Conservation (phyloP, 2,329 filamentous ascomycete species). For the Ceratocystis cacaofunesta region DNA sequence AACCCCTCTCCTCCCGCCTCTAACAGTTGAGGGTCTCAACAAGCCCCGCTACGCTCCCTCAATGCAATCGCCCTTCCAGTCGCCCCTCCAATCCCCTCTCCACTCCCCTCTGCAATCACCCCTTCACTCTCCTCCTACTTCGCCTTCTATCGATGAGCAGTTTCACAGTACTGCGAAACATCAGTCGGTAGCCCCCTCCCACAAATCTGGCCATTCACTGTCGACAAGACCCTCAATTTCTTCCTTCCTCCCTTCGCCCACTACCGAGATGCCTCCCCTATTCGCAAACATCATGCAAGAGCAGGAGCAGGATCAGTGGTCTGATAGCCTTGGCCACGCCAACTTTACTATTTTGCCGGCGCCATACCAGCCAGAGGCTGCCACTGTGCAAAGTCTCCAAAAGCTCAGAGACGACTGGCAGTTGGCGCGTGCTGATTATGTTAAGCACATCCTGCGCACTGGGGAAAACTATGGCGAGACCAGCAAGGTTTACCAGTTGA, state of each 20-base stretch:
- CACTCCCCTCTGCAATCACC: conserved; percentile 55
- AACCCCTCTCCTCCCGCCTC: conserved; percentile 72
- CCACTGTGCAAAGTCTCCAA: conserved; percentile 42
- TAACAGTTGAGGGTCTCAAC: conserved; percentile 41
- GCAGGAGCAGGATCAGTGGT: conserved; percentile 61
- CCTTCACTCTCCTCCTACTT: conserved; percentile 57
- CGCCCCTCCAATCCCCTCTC: conserved; percentile 24
- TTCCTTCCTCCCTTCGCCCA: conserved; percentile 51
- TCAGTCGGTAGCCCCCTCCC: conserved; percentile 26
- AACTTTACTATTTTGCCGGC: conserved; percentile 80
- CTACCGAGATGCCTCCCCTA: conserved; percentile 41
- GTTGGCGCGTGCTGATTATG: conserved; percentile 67
- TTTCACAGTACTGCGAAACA: conserved; percentile 31
- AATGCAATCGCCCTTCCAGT: conserved; percentile 28
- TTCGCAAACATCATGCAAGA: conserved; percentile 49
- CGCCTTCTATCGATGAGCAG: conserved; percentile 36
- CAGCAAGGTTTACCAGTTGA: conserved; percentile 74
- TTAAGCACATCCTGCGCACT: conserved; percentile 73
- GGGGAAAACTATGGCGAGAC: conserved; percentile 83
- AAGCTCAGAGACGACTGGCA: conserved; percentile 70
- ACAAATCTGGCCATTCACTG: conserved; percentile 34
- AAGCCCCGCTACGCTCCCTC: conserved; percentile 9
- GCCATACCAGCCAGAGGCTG: conserved; percentile 55
- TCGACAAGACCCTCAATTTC: conserved; percentile 55
- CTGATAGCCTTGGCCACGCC: conserved; percentile 71